Base-by-base conservation (phyloP, 192 early-diverging fungal species). In the Lunasporangiospora selenospora region DNA sequence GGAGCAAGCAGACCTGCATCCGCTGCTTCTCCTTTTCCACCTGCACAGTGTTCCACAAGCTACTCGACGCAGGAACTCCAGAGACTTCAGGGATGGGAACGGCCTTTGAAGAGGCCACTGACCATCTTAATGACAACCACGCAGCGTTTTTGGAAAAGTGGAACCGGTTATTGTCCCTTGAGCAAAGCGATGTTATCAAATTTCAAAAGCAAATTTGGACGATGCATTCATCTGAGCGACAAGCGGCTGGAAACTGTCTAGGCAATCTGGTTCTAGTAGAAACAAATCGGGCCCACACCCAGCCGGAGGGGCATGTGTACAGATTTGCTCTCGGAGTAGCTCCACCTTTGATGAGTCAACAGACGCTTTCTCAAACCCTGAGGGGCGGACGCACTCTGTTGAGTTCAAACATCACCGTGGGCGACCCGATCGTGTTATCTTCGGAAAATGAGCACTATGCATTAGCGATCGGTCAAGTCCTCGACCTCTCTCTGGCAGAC, bases 351-450 rank as follows among this genome's bases (percentile, higher is more conserved):
- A 13, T 26, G n/a, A 73, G 49, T 26, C 45, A 62, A 27, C 69
- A 63, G 30, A 46, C 54, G 15, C 47, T 63, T 2, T 58, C 60
- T 0, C 69, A 73, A 15, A 58, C 69, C 3, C 36, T 62, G 3
- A 51, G 54, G 18, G 47, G 48, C 27, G 53, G 60, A 21, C 47
- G 42, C 6, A 75, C 78, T 0, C 56, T 82, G 10, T 41, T 88
- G 11, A 66, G 70, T 23, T 78, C 78, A 39, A 82, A 82, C 5
- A 81, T 92, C 29, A 50, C 62, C 23, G 80, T 87, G 0, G 92
- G 91, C 11, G 96, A 98, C 51, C 87, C 88, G 0, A 81, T 98
- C 21, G 85, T 95, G 0, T 77, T 98, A 8, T 96, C 96, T 0
- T 87, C 85, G 6, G 89, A 91, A 48, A 57, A 65, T 5, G 87